phyloP scores from a whole-genome alignment of 352 stramenopile species.

The Globisporangium megalacanthum region DNA sequence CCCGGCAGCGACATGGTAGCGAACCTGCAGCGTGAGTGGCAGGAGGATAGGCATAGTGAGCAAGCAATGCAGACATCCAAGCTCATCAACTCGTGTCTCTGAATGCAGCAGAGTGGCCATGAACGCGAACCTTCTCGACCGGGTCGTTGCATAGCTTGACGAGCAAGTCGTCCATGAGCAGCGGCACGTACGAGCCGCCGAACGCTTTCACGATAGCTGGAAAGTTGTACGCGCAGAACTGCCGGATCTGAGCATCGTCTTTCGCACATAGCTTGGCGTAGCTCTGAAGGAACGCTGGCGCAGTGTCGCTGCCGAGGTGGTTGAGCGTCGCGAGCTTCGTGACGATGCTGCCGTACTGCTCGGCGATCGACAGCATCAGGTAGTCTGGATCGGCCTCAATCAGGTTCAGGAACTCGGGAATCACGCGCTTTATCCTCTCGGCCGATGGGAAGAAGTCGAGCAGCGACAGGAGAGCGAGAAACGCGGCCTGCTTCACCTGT shows the following conservation, averaged over 20 bases:
- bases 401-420: constrained; percentile 62
- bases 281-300: constrained; percentile 46
- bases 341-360: constrained; percentile 53
- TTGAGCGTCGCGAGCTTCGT: constrained; percentile 60
- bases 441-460: constrained; percentile 61
- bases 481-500: constrained; percentile 77
- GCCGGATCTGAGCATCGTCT: constrained; percentile 55
- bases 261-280: constrained; percentile 53
- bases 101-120: no score
- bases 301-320: constrained; percentile 48
- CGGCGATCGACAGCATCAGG: constrained; percentile 37
- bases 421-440: constrained; percentile 52
- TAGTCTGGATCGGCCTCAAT: constrained; percentile 57
- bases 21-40: constrained; percentile 27
- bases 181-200: constrained; percentile 38
- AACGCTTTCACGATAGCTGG: constrained; percentile 73
- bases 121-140: constrained; percentile 31
- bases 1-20: constrained; percentile 55
- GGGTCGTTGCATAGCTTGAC: constrained; percentile 49
- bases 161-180: constrained; percentile 71
- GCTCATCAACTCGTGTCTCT: neutral
- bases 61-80: no score
- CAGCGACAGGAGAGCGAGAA: constrained; percentile 64
- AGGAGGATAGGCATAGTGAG: neutral
- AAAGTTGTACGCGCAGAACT: constrained; percentile 77